Evolutionary conservation across 2,329 filamentous ascomycete species (phyloP).

Genomic region (Nemania serpens): DNA sequence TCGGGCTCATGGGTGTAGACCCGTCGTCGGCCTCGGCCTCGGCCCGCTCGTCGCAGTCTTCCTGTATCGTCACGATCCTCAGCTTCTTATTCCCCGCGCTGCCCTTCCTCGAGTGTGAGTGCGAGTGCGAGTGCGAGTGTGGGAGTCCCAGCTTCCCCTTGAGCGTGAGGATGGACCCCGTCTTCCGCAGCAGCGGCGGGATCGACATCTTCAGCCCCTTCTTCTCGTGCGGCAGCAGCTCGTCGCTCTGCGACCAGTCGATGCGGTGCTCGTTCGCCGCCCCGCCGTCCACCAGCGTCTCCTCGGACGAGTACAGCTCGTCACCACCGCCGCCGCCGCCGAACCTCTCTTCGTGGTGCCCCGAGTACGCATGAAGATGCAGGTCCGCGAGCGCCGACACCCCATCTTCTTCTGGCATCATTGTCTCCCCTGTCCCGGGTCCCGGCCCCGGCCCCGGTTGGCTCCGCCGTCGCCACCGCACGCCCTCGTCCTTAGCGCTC

Average conservation of each 20-base stretch:
- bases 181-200: constrained; percentile 46
- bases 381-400: constrained; percentile 16
- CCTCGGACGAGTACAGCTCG: constrained; percentile 32
- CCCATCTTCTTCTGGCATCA: constrained; percentile 27
- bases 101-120: constrained; percentile 34
- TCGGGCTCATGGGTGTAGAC: constrained; percentile 26
- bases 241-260: constrained; percentile 65
- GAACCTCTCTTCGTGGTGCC: not conserved
- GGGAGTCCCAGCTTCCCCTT: constrained; percentile 43
- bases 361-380: constrained; percentile 20
- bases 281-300: constrained; percentile 34
- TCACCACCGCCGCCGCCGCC: not conserved
- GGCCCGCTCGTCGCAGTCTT: constrained; percentile 16
- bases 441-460: not conserved
- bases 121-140: too few species aligned
- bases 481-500: constrained; percentile 41
- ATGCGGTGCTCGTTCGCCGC: constrained; percentile 47
- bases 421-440: constrained; percentile 21
- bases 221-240: constrained; percentile 39
- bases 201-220: constrained; percentile 18
- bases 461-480: constrained; percentile 5
- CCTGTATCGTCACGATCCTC: constrained; percentile 20
- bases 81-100: constrained; percentile 31
- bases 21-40: constrained; percentile 24
- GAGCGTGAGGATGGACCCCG: constrained; percentile 56